phyloP scores from a whole-genome alignment of 2,329 filamentous ascomycete species.

The Colletotrichum musae region DNA sequence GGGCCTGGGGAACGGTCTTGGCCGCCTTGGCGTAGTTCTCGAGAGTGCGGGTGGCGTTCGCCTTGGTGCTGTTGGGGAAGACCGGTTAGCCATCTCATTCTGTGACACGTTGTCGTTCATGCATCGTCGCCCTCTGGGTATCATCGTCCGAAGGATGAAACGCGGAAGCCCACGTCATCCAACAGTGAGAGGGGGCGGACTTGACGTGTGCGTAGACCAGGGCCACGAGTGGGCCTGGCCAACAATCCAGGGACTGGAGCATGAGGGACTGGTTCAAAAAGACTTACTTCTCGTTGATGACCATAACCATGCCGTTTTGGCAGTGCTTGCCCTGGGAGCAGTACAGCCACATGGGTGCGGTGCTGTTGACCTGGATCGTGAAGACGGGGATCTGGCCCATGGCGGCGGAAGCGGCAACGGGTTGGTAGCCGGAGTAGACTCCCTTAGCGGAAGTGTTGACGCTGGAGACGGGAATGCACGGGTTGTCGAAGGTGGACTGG shows the following conservation, averaged over 20 bases:
- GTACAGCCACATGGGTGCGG: conserved; percentile 83
- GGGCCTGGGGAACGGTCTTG: conserved; percentile 45
- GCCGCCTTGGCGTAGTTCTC: conserved; percentile 62
- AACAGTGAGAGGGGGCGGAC: background rate
- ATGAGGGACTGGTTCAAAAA: background rate
- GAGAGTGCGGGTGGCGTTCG: conserved; percentile 68
- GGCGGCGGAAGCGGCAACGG: conserved; percentile 67
- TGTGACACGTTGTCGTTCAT: conserved; percentile 13
- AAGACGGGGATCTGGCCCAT: conserved; percentile 74
- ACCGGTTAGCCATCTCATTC: conserved; percentile 27
- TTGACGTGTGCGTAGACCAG: conserved; percentile 11
- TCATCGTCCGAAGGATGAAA: conserved; percentile 38
- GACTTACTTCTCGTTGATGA: conserved; percentile 80
- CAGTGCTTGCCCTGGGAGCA: conserved; percentile 84
- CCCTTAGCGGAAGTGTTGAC: conserved; percentile 67
- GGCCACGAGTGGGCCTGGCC: background rate
- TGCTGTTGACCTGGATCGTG: conserved; percentile 78
- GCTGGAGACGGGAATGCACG: conserved; percentile 74
- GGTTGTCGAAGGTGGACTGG: conserved; percentile 81
- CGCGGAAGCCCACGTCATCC: conserved; percentile 3
- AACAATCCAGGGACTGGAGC: background rate
- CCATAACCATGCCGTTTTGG: conserved; percentile 81
- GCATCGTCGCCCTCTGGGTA: conserved; percentile 4
- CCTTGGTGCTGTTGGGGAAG: conserved; percentile 54
- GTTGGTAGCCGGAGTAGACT: conserved; percentile 79